Percentiles rank a stretch among this genome's conserved stretches.
These are phyloP conservation scores for Eustoma russellianum DNA, from an alignment of 257 asterid species.

Conservation along the genomic window DNA sequence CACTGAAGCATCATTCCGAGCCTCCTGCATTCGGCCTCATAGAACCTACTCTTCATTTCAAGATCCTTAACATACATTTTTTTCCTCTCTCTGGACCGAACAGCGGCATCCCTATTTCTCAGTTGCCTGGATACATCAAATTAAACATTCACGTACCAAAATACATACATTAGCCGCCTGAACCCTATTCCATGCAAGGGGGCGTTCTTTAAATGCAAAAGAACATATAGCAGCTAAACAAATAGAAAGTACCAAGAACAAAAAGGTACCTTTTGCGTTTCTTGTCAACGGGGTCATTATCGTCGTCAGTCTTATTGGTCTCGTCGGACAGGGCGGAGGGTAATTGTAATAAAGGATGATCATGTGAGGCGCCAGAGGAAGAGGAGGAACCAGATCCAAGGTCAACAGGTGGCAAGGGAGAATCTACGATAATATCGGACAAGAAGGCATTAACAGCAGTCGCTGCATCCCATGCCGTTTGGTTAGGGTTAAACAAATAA, in stretches of 20 bases:
- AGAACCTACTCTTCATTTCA: conserved; percentile 75
- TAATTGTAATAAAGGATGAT: not conserved
- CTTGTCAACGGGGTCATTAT: conserved; percentile 46
- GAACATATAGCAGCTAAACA: no score
- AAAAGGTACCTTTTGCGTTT: conserved; percentile 78
- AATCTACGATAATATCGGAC: conserved; percentile 39
- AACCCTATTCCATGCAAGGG: not conserved
- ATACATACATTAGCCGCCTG: no score
- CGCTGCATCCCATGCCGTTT: conserved; percentile 4
- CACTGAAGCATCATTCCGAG: conserved; percentile 78
- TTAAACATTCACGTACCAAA: not conserved
- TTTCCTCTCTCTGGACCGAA: conserved; percentile 90
- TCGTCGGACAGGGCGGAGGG: not conserved
- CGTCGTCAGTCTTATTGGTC: conserved; percentile 5
- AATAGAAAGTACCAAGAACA: no score
- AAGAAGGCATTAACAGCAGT: conserved; percentile 25
- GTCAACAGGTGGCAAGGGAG: conserved; percentile 18
- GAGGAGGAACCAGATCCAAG: conserved; percentile 8
- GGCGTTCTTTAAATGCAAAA: not conserved
- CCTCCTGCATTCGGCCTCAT: conserved; percentile 91
- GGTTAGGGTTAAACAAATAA: not conserved
- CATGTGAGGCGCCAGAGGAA: conserved; percentile 2
- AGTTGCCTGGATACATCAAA: conserved; percentile 41
- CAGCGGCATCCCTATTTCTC: conserved; percentile 93
- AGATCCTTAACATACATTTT: conserved; percentile 77